Evolutionary conservation across 2,329 filamentous ascomycete species (phyloP), one percentile per base, ranked within the genome.

Genomic region (Cercospora citrullina): DNA sequence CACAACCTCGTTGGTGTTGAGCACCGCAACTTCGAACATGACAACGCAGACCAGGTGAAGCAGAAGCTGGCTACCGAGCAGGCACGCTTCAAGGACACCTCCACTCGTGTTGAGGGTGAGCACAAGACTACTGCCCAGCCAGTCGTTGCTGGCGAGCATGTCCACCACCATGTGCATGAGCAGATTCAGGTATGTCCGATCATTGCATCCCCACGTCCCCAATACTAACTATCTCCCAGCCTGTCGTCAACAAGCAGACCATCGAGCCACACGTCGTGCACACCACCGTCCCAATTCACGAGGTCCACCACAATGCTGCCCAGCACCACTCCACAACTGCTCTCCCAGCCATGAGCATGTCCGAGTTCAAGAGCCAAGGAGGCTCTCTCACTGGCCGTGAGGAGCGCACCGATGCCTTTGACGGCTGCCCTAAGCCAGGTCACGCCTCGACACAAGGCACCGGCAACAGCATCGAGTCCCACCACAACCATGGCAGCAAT

Each of bases 251-350:
- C 61, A 91, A 91, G 76, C 72, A 92, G 72, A 87, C 85, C 0
- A 81, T 92, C 30, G 86, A 90, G 71, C 89, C 89, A 1, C 84
- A 87, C 16, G 75, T 92, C 3, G 83, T 91, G 1, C 91, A 93
- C 81, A 92, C 88, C 26, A 91, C 89, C 1, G 83, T 90, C 0
- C 90, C 90, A 0, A 84, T 93, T 51, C 90, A 92, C 71, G 90
- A 93, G 80, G 85, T 86, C 1, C 90, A 92, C 75, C 88, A 91
- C 73, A 87, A 89, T 61, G 83, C 86, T 14, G 83, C 89, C 1
- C 84, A 90, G 68, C 87, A 91, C 76, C 90, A 93, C 75, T 83
- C 84, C 53, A 85, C 88, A 1, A 88, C 89, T 0, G 83, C 86
- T 3, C 83, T 92, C 0, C 90, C 90, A 1, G 78, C 86, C 10